Evolutionary conservation across 2,329 filamentous ascomycete species (phyloP).

Genomic region (Chrysoporthe deuterocubensis): DNA sequence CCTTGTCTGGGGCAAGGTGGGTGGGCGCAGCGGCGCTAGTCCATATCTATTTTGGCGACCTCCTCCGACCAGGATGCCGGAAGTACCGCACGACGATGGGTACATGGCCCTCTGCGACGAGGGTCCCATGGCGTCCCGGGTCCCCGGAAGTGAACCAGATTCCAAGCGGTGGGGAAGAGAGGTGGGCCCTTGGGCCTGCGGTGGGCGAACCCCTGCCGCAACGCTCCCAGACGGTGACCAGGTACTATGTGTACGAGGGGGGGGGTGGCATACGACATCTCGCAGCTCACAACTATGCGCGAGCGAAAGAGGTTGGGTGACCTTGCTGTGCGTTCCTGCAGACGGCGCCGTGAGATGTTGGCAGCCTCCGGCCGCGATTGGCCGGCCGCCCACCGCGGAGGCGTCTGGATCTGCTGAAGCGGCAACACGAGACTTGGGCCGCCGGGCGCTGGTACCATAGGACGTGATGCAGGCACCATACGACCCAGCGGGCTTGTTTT

Average conservation of each 20-base stretch:
- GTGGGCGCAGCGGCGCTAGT: conserved; percentile 43
- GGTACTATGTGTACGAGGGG: background rate
- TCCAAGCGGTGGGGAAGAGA: conserved; percentile 21
- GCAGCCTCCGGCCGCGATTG: conserved; percentile 18
- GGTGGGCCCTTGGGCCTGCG: conserved; percentile 17
- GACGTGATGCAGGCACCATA: conserved; percentile 13
- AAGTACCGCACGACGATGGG: conserved; percentile 31
- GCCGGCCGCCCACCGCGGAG: conserved; percentile 14
- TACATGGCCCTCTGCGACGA: conserved; percentile 29
- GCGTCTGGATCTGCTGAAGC: conserved; percentile 18
- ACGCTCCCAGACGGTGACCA: conserved; percentile 12
- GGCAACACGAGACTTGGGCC: conserved; percentile 17
- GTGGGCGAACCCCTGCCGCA: conserved; percentile 19
- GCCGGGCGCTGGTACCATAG: conserved; percentile 12
- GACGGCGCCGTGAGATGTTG: conserved; percentile 17
- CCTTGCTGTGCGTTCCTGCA: conserved; percentile 15
- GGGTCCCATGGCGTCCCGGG: conserved; percentile 28
- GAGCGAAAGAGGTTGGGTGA: conserved; percentile 12
- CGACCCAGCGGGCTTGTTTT: conserved; percentile 3
- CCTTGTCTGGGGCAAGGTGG: conserved; percentile 45
- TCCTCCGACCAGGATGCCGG: conserved; percentile 26
- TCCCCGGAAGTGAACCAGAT: conserved; percentile 28
- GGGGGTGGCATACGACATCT: conserved; percentile 27
- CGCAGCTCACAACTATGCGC: conserved; percentile 25
- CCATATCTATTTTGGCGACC: conserved; percentile 44